Conservation (phyloP, 208 protist species). For the Porcisia deanei region DNA sequence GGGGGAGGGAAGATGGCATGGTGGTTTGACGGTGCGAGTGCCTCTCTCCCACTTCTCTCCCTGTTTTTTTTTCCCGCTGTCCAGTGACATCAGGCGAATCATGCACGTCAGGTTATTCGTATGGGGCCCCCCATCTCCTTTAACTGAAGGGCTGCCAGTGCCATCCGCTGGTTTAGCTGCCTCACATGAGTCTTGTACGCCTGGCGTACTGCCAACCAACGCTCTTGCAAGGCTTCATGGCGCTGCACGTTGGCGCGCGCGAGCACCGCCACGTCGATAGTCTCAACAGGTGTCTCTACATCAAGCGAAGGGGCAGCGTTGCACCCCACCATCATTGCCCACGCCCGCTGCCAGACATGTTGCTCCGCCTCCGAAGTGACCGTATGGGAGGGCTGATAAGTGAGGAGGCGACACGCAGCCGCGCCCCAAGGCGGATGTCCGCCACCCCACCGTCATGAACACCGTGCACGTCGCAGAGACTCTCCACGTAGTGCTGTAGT, state of each 20-base stretch:
- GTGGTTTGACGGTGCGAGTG: not conserved
- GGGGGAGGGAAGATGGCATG: too few species aligned
- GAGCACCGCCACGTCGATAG: constrained; percentile 24
- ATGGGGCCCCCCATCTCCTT: constrained; percentile 25
- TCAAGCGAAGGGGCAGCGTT: not conserved
- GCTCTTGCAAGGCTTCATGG: constrained; percentile 17
- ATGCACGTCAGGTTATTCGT: not conserved
- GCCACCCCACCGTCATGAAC: not conserved
- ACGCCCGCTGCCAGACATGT: constrained; percentile 24
- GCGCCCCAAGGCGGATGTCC: constrained; percentile 1
- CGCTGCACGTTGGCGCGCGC: constrained; percentile 26
- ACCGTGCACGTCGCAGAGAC: constrained; percentile 3
- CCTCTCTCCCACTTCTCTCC: too few species aligned
- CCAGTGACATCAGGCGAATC: not conserved
- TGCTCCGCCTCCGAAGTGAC: constrained; percentile 17
- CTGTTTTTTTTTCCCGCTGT: not conserved
- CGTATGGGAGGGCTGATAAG: constrained; percentile 19
- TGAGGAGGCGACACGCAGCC: constrained; percentile 6
- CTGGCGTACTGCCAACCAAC: constrained; percentile 11
- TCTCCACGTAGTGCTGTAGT: constrained; percentile 3
- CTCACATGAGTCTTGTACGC: constrained; percentile 13
- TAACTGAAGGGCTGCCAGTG: constrained; percentile 23
- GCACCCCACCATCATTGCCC: constrained; percentile 8
- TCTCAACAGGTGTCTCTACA: constrained; percentile 4
- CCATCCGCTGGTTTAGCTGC: constrained; percentile 22